Evolutionary conservation across 2,329 filamentous ascomycete genomes (phyloP).

Genomic region (Salinomyces thailandicus): DNA sequence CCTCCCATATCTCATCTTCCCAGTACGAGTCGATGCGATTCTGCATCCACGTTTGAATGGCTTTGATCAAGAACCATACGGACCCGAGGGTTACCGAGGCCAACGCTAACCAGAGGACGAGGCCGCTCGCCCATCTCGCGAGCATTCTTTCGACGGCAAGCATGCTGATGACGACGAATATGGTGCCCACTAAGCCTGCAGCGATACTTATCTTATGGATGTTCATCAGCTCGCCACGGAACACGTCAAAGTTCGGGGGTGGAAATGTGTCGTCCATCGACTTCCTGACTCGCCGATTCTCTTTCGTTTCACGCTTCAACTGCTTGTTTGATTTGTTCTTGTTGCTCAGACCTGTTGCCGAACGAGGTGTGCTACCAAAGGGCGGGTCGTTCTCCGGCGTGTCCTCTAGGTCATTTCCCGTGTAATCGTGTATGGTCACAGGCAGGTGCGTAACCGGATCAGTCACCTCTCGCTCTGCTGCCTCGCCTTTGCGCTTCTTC

Average conservation of each 20-base stretch:
- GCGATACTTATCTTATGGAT: conserved; percentile 38
- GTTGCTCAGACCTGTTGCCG: conserved; percentile 36
- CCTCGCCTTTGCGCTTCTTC: conserved; percentile 39
- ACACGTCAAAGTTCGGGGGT: conserved; percentile 40
- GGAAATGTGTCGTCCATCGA: conserved; percentile 44
- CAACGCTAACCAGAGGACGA: conserved; percentile 14
- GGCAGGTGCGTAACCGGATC: conserved; percentile 64
- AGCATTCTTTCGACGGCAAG: conserved; percentile 19
- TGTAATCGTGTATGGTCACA: conserved; percentile 58
- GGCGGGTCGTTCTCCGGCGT: conserved; percentile 37
- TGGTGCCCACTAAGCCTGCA: conserved; percentile 26
- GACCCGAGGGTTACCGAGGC: conserved; percentile 7
- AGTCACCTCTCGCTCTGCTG: conserved; percentile 51
- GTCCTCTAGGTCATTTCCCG: conserved; percentile 47
- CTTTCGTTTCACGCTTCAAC: conserved; percentile 33
- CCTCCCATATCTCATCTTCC: conserved; percentile 60
- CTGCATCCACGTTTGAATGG: conserved; percentile 45
- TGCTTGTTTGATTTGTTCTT: conserved; percentile 36
- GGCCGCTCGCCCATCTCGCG: conserved; percentile 4
- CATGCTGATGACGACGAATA: conserved; percentile 20
- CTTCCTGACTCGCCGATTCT: conserved; percentile 33
- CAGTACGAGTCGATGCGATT: conserved; percentile 54
- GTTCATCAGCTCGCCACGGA: conserved; percentile 34
- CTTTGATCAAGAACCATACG: conserved; percentile 15
- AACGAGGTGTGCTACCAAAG: conserved; percentile 29